Evolutionary conservation across 805 yeast species (phyloP).

Genomic region (Kuraishia capsulata): DNA sequence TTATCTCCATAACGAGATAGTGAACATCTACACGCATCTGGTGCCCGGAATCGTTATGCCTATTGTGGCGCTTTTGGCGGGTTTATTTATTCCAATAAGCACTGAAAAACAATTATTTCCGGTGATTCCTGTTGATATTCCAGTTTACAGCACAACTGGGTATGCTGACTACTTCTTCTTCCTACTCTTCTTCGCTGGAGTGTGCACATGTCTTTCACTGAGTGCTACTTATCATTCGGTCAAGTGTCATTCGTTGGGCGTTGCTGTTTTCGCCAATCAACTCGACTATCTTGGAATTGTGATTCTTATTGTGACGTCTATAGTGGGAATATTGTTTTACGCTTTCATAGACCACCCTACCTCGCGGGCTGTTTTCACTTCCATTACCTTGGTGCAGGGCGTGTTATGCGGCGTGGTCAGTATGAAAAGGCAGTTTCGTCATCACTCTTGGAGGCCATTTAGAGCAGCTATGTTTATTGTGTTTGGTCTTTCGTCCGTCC

Average conservation of each 20-base stretch:
- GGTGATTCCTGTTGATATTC: conserved; percentile 13
- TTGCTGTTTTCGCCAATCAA: conserved; percentile 36
- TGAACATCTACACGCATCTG: conserved; percentile 42
- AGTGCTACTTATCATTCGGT: conserved; percentile 42
- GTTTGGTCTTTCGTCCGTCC: conserved; percentile 70
- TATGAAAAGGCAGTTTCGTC: conserved; percentile 55
- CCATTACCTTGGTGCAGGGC: conserved; percentile 47
- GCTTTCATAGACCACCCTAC: conserved; percentile 34
- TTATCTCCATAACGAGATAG: conserved; percentile 43
- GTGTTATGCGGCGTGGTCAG: conserved; percentile 53
- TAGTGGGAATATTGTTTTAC: conserved; percentile 26
- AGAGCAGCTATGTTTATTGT: conserved; percentile 71
- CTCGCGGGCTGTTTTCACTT: conserved; percentile 27
- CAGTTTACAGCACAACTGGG: conserved; percentile 16
- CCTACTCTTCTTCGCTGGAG: conserved; percentile 34
- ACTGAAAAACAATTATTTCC: conserved; percentile 8
- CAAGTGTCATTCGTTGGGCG: conserved; percentile 37
- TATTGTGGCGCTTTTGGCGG: conserved; percentile 9
- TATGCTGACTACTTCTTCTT: conserved; percentile 30
- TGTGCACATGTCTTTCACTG: conserved; percentile 33
- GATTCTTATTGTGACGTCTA: conserved; percentile 37
- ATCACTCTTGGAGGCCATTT: conserved; percentile 63
- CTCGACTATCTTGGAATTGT: conserved; percentile 50
- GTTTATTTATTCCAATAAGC: too few relatives aligned
- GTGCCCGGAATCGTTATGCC: conserved; percentile 32